phyloP scores from a whole-genome alignment of 2,329 filamentous ascomycete species.

The Neurospora sp. region DNA sequence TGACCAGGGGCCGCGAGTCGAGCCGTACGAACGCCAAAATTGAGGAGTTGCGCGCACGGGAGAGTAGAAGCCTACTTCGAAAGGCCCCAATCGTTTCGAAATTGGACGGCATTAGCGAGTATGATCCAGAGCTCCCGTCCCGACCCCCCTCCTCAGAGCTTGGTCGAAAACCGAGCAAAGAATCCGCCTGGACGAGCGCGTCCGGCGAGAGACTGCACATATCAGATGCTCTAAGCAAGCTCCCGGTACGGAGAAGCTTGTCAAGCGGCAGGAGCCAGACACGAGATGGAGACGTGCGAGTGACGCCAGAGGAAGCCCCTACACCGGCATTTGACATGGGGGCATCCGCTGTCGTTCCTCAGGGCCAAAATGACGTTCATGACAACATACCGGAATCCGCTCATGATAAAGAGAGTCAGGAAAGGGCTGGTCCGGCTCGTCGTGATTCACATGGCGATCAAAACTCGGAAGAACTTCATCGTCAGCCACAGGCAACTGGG shows the following conservation, averaged over 20 bases:
- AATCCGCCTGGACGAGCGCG: conserved; percentile 10
- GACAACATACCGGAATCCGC: background rate
- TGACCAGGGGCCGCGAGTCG: conserved; percentile 5
- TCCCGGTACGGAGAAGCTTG: background rate
- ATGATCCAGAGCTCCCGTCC: conserved; percentile 32
- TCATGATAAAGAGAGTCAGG: conserved; percentile 6
- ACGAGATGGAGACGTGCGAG: background rate
- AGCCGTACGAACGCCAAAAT: conserved; percentile 32
- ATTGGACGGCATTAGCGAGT: conserved; percentile 42
- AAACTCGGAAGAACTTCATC: background rate
- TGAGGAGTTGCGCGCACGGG: conserved; percentile 36
- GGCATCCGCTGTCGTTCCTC: background rate
- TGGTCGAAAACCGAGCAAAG: conserved; percentile 22
- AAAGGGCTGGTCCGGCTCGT: background rate
- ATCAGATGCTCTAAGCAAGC: background rate
- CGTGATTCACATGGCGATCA: background rate
- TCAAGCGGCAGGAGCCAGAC: background rate
- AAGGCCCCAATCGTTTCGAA: conserved; percentile 37
- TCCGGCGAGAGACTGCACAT: background rate
- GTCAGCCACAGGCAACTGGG: background rate
- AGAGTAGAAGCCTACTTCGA: conserved; percentile 33
- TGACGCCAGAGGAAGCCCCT: background rate
- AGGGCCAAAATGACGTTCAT: background rate
- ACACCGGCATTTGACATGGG: background rate
- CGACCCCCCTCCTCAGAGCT: conserved; percentile 33